Evolutionary conservation across 208 protist species (phyloP).

Genomic region (Leishmania aethiopica): DNA sequence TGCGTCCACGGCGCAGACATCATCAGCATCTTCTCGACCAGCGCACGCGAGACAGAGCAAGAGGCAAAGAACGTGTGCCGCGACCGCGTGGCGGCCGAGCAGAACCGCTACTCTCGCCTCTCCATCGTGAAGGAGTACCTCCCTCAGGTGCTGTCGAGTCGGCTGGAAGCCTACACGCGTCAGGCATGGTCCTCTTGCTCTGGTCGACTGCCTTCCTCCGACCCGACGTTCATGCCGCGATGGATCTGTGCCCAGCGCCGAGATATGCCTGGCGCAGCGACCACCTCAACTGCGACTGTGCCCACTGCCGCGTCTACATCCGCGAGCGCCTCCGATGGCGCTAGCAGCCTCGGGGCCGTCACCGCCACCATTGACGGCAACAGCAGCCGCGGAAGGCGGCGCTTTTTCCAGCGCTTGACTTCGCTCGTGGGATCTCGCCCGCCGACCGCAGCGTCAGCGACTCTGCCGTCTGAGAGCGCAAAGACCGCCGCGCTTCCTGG

Average conservation of each 20-base stretch:
- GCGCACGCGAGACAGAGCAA: conserved; percentile 20
- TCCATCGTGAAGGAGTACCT: conserved; percentile 29
- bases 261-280: conserved; percentile 16
- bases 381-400: background rate
- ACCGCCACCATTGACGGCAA: background rate
- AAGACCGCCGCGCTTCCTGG: background rate
- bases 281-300: background rate
- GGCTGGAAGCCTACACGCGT: conserved; percentile 35
- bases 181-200: conserved; percentile 70
- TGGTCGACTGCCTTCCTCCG: conserved; percentile 38
- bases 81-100: conserved; percentile 28
- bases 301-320: background rate
- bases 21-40: conserved; percentile 42
- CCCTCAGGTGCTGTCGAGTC: conserved; percentile 11
- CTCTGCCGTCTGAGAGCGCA: background rate
- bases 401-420: conserved; percentile 15
- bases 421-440: conserved; percentile 14
- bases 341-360: background rate
- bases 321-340: background rate
- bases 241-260: conserved; percentile 45
- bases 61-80: conserved; percentile 30
- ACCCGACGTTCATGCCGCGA: conserved; percentile 45
- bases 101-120: conserved; percentile 39
- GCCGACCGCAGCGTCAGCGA: background rate
- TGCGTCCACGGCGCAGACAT: conserved; percentile 31